Percentiles rank a stretch among this genome's conserved stretches.
phyloP scores from a whole-genome alignment of 352 stramenopile genomes.

The Pythium dissimile region DNA sequence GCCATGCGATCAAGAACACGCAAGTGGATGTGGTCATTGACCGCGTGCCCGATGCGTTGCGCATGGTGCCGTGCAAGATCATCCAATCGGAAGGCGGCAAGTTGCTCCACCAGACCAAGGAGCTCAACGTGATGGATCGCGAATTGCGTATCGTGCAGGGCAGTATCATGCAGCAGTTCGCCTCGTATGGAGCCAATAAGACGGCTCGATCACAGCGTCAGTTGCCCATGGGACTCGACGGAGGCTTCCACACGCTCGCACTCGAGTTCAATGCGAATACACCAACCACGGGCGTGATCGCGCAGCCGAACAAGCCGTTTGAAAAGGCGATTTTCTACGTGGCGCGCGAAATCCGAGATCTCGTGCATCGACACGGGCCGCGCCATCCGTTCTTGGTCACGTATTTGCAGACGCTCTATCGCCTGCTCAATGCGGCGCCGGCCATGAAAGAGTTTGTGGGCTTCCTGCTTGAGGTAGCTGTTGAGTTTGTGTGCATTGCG shows the following conservation, averaged over 20 bases:
- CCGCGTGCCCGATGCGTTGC: slow-evolving; percentile 45
- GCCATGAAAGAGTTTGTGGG: slow-evolving; percentile 75
- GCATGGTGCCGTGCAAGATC: slow-evolving; percentile 73
- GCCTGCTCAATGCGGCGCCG: slow-evolving; percentile 51
- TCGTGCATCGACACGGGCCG: slow-evolving; percentile 53
- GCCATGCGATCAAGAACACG: slow-evolving; percentile 63
- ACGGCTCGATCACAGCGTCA: slow-evolving; percentile 58
- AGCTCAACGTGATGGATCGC: slow-evolving; percentile 56
- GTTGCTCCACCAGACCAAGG: slow-evolving; percentile 26
- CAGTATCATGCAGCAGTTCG: slow-evolving; percentile 59
- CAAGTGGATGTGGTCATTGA: slow-evolving; percentile 60
- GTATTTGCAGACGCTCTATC: slow-evolving; percentile 76
- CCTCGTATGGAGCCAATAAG: slow-evolving; percentile 55
- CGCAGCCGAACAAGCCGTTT: slow-evolving; percentile 73
- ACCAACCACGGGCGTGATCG: slow-evolving; percentile 60
- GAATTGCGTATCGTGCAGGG: slow-evolving; percentile 67
- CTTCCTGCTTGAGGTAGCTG: slow-evolving; percentile 61
- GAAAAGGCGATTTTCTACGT: slow-evolving; percentile 68
- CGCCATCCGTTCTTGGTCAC: slow-evolving; percentile 64
- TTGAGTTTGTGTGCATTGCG: not conserved
- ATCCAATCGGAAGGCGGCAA: slow-evolving; percentile 65
- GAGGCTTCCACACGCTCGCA: slow-evolving; percentile 70
- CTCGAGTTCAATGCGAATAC: slow-evolving; percentile 81
- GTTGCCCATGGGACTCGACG: slow-evolving; percentile 60
- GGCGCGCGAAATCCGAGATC: slow-evolving; percentile 65